Evolutionary conservation across 352 stramenopile species (phyloP), one percentile per base, ranked within the genome.

Genomic region (Discostella stelligera): DNA sequence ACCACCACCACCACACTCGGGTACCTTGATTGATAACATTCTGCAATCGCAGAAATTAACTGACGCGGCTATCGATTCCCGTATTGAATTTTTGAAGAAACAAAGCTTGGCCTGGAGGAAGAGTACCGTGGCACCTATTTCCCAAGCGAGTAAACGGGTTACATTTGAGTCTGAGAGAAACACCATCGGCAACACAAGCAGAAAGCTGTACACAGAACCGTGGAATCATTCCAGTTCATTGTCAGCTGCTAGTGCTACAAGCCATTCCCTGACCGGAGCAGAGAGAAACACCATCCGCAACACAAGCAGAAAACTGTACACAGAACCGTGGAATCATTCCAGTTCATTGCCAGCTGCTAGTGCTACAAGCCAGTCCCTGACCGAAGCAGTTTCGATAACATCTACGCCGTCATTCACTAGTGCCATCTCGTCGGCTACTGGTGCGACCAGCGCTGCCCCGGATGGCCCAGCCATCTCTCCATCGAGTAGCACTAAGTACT

Each of bases 121-220:
- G 16, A 39, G 16, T 11, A 39, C 0, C 10, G 10, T 3, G 7
- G 5, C 14, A 2, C 7, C 20, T 27, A 25, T 37, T 13, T 44
- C 53, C 37, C 20, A 20, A 7, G 23, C 23, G 18, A 61, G 16
- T 55, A 66, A 66, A 50, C 66, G 66, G 55, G 66, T 74, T 9
- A 74, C 55, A 18, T 74, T 74, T 30, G 54, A 74, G 41, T 23
- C 55, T 18, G 58, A 66, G 13, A 55, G 39, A 20, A 74, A 27
- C 41, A 11, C 64, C 14, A 10, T 21, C 23, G 56, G 39, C 13
- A 72, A 64, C 62, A 25, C 21, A 4, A 59, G 6, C 23, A 61
- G 53, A 37, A 61, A 21, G 25, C 23, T 25, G 5, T 18, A 23
- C 53, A 10, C 16, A 1, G 53, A 61, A 27, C 53, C 30, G 37